Evolutionary conservation across 371 early-diverging fungal genomes (phyloP), one percentile per base, ranked within the genome.

Genomic region (Rhizopus stolonifer): DNA sequence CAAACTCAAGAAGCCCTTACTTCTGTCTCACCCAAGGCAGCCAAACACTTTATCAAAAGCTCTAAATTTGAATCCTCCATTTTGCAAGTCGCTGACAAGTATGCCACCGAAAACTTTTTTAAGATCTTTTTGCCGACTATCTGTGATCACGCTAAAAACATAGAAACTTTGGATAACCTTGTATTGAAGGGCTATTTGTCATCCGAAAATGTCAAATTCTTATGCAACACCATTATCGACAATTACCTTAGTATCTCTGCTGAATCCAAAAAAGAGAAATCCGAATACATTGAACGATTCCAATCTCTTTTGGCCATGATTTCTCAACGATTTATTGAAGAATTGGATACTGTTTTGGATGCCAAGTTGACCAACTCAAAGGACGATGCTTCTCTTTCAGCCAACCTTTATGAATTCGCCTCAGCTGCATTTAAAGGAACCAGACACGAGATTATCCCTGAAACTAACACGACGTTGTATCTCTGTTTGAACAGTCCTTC

Each of bases 401-500:
- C 70, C 38, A 67, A 65, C 6, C 70, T 88, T 5, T 86, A 85
- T 54, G 70, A 82, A 9, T 82, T 86, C 43, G 71, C 81, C 13
- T 66, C 82, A 10, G 57, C 74, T 46, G 79, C 76, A 15, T 82
- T 85, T 67, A 67, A 79, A 43, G 87, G 86, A 23, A 86, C 88
- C 19, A 59, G 80, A 9, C 83, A 85, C 47, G 79, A 86, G 52
- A 65, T 87, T 8, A 60, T 89, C 21, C 66, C 74, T 57, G 86
- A 87, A 45, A 74, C 84, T 31, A 83, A 82, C 53, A 87, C 90
- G 0, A 86, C 88, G 0, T 61, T 92, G 10, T 88, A 79, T 46
- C 77, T 90, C 39, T 83, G 85, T 58, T 68, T 91, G 47, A 81
- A 87, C 54, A 87, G 88, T 48, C 73, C 83, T 13, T 77, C 88